Evolutionary conservation across 169 alveolate genomes (phyloP).

Genomic region (Amoebophrya sp.): DNA sequence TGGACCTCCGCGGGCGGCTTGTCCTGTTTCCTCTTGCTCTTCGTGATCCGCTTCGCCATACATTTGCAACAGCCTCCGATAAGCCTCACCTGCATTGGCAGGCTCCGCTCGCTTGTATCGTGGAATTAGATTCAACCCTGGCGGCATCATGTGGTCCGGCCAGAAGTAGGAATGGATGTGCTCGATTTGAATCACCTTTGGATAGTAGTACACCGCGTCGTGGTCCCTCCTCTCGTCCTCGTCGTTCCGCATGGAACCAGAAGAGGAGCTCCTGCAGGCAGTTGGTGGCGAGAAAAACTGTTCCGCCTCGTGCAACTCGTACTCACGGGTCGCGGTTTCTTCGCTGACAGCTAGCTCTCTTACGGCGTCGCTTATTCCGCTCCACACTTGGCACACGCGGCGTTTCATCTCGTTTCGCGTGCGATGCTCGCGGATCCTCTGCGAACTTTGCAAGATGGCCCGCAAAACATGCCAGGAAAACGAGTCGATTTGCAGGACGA

Average conservation of each 20-base stretch:
- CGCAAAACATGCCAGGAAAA: not conserved
- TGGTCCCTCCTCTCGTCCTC: not conserved
- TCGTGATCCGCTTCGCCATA: not conserved
- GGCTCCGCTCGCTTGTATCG: not conserved
- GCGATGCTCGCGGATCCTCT: not conserved
- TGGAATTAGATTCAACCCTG: not conserved
- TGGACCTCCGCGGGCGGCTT: no score
- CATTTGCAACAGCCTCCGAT: not conserved
- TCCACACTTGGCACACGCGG: not conserved
- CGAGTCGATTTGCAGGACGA: not conserved
- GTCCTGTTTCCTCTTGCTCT: not conserved
- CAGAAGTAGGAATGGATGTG: not conserved
- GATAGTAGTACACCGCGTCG: no score
- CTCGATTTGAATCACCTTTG: conserved; percentile 6
- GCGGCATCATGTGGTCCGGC: not conserved
- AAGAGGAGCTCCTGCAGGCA: no score
- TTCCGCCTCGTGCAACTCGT: no score
- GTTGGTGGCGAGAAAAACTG: no score
- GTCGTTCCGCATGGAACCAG: not conserved
- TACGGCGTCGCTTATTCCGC: no score
- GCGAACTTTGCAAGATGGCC: not conserved
- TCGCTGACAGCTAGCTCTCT: no score
- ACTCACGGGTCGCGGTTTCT: no score
- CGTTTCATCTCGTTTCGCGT: not conserved
- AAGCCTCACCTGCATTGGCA: not conserved